Evolutionary conservation across 306 rosid genomes (phyloP), one percentile per base, ranked within the genome.

Genomic region (Quercus glauca): DNA sequence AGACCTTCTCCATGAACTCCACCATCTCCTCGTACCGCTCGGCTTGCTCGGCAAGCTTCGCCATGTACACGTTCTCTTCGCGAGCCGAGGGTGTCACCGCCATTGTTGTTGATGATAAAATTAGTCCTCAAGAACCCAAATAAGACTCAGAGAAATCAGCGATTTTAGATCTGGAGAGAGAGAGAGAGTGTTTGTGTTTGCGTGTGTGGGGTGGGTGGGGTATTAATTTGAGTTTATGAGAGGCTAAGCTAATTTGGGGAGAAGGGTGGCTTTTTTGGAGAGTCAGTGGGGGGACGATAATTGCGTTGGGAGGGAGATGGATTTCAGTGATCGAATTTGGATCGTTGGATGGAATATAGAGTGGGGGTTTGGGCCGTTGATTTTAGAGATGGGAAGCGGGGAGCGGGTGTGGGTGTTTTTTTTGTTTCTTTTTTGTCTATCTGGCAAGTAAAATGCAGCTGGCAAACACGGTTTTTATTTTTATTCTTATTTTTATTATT

Each of bases 21-120:
- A 96, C 99, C 99, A 96, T 96, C 80, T 96, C 99, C 73, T 96
- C 99, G 82, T 95, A 95, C 65, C 99, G 98, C 87, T 95, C 99
- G 37, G 99, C 99, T 57, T 95, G 99, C 90, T 95, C 98, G 49
- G 99, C 97, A 10, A 95, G 99, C 88, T 95, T 95, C 23, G 99
- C 99, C 94, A 95, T 89, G 94, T 93, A 95, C 2, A 95, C 99
- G 82, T 84, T 78, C 93, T 95, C 98, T 82, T 95, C 99, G 21
- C 99, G 98, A 28, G 97, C 91, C 58, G 99, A 56, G 19, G 87
- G 87, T 55, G 94, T 67, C 52, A 87, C 80, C 80, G 97, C 91
- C 99, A 93, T 96, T 89, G 85, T 55, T 20, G 63, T 29, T 35
- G 41, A 6, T 35, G 41, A 35, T 35, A 6, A 35, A 35, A 35